Base-by-base conservation (phyloP, 225 moss, liverwort and hornwort species). In the Sphagnum contortum region DNA sequence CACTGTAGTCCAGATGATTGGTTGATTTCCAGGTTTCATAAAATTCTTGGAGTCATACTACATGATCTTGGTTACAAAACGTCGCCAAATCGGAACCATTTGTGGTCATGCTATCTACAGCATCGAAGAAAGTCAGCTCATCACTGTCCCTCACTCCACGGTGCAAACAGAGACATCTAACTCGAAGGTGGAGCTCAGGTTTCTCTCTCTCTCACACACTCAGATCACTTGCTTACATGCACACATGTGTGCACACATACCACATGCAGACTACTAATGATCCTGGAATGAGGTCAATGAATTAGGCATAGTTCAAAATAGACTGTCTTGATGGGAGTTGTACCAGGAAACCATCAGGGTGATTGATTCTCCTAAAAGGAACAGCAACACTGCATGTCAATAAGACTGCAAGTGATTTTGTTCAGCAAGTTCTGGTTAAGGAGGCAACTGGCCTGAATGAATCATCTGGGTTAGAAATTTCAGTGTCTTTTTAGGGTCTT, bases 101-200 rank as follows among this genome's bases (percentile, higher is more conserved):
- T 95, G 89, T 67, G 91, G 94, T 49, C 94, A 95, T 75, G 79
- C 86, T 47, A 91, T 95, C 70, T 95, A 87, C 64, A 81, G 83
- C 14, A 82, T 95, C 66, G 84, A 74, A 68, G 94, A 95, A 61
- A 88, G 77, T 64, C 88, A 82, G 53, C 64, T 95, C 67, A 82
- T 91, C 49, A 60, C 84, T 45, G 77, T 95, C 57, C 91, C 94
- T 6, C 88, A 95, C 65, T 75, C 63, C 47, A 83, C 83, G 46
- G 91, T 89, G 48, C 94, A 85, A 69, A 86, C 94, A 69, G 81
- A 86, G 47, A 67, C 86, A 65, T 89, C 94, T 55, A 70, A 71
- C 73, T 91, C 89, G 48, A 73, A 83, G 66, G 78, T 79, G 70
- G 94, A 95, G 69, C 29, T 77, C 59, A 94, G 90, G 94, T 94